Conservation (phyloP, 1,284 basidiomycete species). For the Pisolithus thermaeus region DNA sequence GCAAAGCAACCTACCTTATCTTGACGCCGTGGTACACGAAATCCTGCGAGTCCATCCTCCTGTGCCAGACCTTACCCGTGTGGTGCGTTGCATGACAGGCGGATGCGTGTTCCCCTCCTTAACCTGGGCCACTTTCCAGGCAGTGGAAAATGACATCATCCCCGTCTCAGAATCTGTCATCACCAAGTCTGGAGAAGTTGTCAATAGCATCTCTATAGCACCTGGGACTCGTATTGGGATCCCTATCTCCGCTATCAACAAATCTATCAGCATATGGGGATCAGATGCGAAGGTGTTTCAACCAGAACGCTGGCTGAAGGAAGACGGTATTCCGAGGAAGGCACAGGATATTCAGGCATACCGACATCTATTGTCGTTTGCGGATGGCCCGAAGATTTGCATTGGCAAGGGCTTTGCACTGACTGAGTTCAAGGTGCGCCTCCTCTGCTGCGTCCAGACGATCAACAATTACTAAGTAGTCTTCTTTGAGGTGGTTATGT, state of each 20-base stretch:
- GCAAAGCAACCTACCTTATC: conserved; percentile 27
- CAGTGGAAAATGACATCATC: conserved; percentile 45
- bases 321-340: conserved; percentile 9
- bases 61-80: conserved; percentile 7
- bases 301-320: conserved; percentile 8
- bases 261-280: conserved; percentile 44
- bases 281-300: conserved; percentile 29
- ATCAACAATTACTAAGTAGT: not conserved
- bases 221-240: conserved; percentile 39
- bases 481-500: conserved; percentile 35
- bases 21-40: conserved; percentile 31
- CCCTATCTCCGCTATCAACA: conserved; percentile 43
- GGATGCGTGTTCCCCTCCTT: no score
- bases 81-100: conserved; percentile 24
- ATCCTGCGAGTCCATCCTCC: conserved; percentile 15
- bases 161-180: conserved; percentile 39
- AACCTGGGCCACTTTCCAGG: conserved; percentile 28
- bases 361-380: conserved; percentile 42
- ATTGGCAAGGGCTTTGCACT: conserved; percentile 41
- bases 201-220: conserved; percentile 35
- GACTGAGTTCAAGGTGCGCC: conserved; percentile 27
- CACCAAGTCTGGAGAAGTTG: conserved; percentile 26
- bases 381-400: conserved; percentile 43
- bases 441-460: no score
- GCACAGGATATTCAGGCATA: conserved; percentile 36